Base-by-base conservation (phyloP, 495 filamentous ascomycete genomes). In the Podospora comata region DNA sequence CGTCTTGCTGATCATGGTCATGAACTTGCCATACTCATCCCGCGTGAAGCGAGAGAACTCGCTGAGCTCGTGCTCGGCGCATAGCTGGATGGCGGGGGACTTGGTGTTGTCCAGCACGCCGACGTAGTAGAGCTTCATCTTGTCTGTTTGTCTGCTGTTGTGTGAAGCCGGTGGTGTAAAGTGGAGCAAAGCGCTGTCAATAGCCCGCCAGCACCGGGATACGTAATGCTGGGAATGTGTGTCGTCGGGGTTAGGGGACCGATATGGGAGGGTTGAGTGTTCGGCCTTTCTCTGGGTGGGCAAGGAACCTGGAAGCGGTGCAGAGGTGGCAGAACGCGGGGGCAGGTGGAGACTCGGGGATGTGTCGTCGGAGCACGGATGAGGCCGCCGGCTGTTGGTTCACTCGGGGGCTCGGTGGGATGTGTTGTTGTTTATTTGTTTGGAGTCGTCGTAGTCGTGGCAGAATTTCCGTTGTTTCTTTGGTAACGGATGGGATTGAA, bases 81-180 rank as follows among this genome's bases (percentile, higher is more conserved):
- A 90, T 69, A 97, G 86, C 83, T 96, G 91, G 68, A 92, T 79
- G 6, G 92, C 88, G 16, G 93, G 92, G 81, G 91, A 88, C 69
- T 77, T 71, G 62, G 72, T 71, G 70, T 77, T 77, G 69, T 77
- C 71, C 54, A 63, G 34, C 89, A 96, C 93, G 67, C 93, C 93
- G 73, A 96, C 92, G 81, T 96, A 97, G 81, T 91, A 86, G 74
- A 98, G 83, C 87, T 96, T 97, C 94, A 97, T 97, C 78, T 67
- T 88, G 82, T 77, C 79, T 70, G 74, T 26, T 32, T 13, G 16
- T 15, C 20, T 19, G 13, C 7, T 15, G 55, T 19, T 20, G 55
- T 58, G 55, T 58, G 55, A 20, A 15, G 23, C n/a, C n/a, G 55
- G 55, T 58, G 19, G 55, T 58, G 18, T 19, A 19, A 18, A 58